Evolutionary conservation across 1,284 basidiomycete genomes (phyloP), one percentile per base, ranked within the genome.

Genomic region (Tremellales sp.): DNA sequence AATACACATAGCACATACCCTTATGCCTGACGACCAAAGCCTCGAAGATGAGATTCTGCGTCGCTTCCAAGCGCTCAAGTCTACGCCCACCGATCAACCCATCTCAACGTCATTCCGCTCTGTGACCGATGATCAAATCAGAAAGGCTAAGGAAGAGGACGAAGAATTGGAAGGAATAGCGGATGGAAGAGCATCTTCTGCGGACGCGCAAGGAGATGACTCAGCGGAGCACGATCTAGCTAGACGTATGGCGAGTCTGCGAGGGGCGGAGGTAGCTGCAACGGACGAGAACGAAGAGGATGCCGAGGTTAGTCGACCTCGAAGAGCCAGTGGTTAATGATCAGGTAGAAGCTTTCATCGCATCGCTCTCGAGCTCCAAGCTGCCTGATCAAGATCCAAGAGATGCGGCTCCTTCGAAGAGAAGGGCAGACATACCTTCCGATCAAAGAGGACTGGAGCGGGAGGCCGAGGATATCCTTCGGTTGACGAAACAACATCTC

Each of bases 111-210:
- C 12, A 31, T 31, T 15, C 29, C 8, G 15, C 10, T 8, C 10
- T 12, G 19, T 39, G 10, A 39, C 8, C 19, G 36, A 39, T 17
- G 36, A 13, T 12, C 36, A 21, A 39, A 17, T 17, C 19, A 13
- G 19, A 8, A 13, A 39, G 19, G 36, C 36, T 12, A 21, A 39
- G 19, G 19, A 39, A 17, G 36, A 39, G 25, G 33, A 29, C 19
- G 33, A 45, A 12, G 29, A 36, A 31, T 25, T 25, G 27, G n/a
- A 24, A 13, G n/a, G 44, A 11, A 45, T 36, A 45, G 44, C 31
- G 21, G 44, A 45, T 22, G 44, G 36, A 17, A 8, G 36, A 39
- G 7, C 36, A 12, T 39, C 36, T 39, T 17, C 8, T 8, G 36
- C 8, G 10, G 19, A 39, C 8, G 36, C 11, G 10, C 8, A 39